Evolutionary conservation across 768 basidiomycete species (phyloP).

Genomic region (Termitomyces sp.): DNA sequence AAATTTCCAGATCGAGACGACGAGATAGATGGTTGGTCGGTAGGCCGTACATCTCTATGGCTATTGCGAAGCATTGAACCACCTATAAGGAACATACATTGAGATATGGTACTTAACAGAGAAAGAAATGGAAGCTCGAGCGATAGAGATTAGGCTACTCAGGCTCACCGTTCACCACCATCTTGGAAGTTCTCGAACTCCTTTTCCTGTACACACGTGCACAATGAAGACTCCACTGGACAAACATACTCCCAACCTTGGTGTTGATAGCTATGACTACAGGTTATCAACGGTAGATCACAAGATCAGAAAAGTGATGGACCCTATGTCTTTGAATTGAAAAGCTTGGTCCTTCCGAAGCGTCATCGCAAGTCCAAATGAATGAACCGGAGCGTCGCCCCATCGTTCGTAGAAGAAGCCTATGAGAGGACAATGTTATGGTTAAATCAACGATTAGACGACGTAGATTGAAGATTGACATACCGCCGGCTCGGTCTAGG

Average conservation of each 20-base stretch:
- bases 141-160: too few species aligned
- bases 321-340: constrained; percentile 26
- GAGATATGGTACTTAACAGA: too few species aligned
- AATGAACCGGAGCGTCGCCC: constrained; percentile 27
- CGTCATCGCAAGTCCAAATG: constrained; percentile 26
- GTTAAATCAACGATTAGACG: neutral
- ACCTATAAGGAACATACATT: too few species aligned
- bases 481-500: constrained; percentile 23
- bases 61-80: too few species aligned
- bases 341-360: constrained; percentile 26
- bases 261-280: constrained; percentile 23
- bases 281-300: neutral
- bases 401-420: constrained; percentile 31
- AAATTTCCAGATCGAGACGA: too few species aligned
- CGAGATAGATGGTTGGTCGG: too few species aligned
- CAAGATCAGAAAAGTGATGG: neutral
- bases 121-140: too few species aligned
- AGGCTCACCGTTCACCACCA: constrained; percentile 9
- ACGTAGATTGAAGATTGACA: neutral
- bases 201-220: constrained; percentile 23
- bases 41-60: too few species aligned
- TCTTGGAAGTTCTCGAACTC: constrained; percentile 14
- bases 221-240: constrained; percentile 17
- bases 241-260: constrained; percentile 26
- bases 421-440: neutral